These are phyloP conservation scores for Leccinum fuscescens DNA, from an alignment of 1,284 basidiomycete genomes.

Conservation along the genomic window DNA sequence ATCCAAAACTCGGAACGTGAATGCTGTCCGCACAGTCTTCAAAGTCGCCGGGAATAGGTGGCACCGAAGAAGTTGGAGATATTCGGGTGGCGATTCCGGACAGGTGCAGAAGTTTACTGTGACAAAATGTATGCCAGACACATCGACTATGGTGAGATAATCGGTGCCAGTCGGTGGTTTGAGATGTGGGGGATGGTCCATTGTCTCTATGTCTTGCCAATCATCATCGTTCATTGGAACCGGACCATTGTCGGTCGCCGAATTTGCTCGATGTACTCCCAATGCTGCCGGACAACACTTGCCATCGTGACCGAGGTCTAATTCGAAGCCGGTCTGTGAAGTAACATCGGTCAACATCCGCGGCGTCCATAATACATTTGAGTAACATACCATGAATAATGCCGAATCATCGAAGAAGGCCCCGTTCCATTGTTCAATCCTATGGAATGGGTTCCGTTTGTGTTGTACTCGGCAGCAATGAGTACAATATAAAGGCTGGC, in stretches of 20 bases:
- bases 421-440: background rate
- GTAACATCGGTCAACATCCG: background rate
- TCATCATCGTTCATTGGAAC: background rate
- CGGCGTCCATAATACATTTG: too few species aligned
- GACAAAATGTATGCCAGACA: background rate
- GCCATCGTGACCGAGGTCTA: background rate
- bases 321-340: background rate
- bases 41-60: background rate
- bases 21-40: background rate
- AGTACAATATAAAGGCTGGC: background rate
- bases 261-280: background rate
- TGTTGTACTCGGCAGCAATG: background rate
- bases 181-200: background rate
- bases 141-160: background rate
- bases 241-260: background rate
- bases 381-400: background rate
- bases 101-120: background rate
- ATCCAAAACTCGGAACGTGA: background rate
- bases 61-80: background rate
- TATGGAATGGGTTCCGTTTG: background rate
- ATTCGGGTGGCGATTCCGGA: conserved; percentile 11
- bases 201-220: background rate
- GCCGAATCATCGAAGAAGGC: background rate
- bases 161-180: background rate
- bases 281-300: background rate